phyloP scores from a whole-genome alignment of 1,139 yeast genomes.

The Pichia sp. region DNA sequence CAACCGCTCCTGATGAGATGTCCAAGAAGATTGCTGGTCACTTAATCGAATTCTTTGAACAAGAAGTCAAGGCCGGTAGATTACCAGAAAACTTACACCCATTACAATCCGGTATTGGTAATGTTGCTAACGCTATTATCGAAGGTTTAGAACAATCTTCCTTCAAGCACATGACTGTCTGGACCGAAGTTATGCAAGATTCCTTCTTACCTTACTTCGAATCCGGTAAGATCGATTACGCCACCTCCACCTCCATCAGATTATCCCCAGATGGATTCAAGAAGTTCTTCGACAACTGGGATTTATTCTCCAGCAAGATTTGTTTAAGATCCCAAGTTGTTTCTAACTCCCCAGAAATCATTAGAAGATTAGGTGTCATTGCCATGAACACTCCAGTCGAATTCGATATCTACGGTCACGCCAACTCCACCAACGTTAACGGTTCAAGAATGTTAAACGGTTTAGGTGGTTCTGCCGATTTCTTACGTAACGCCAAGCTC shows the following conservation, averaged over 20 bases:
- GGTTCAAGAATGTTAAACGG: slow-evolving; percentile 99
- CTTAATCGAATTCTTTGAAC: slow-evolving; percentile 84
- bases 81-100: slow-evolving; percentile 93
- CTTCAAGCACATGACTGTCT: slow-evolving; percentile 83
- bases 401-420: slow-evolving; percentile 97
- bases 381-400: slow-evolving; percentile 99
- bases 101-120: slow-evolving; percentile 96
- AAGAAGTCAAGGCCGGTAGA: slow-evolving; percentile 87
- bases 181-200: slow-evolving; percentile 99
- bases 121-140: slow-evolving; percentile 96
- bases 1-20: slow-evolving; percentile 82
- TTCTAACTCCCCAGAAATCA: slow-evolving; percentile 93
- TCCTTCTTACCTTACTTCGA: slow-evolving; percentile 94
- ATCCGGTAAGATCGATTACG: slow-evolving; percentile 87
- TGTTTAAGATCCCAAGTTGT: slow-evolving; percentile 92
- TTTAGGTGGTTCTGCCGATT: slow-evolving; percentile 96
- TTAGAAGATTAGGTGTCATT: slow-evolving; percentile 94
- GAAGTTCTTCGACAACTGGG: slow-evolving; percentile 89
- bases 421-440: slow-evolving; percentile 94
- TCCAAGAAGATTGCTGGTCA: slow-evolving; percentile 80
- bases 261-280: slow-evolving; percentile 88
- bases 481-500: slow-evolving; percentile 92
- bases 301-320: slow-evolving; percentile 73
- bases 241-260: slow-evolving; percentile 95
- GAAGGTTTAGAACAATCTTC: slow-evolving; percentile 89